Conservation (phyloP, 768 basidiomycete genomes). For the Clavaria fumosa region DNA sequence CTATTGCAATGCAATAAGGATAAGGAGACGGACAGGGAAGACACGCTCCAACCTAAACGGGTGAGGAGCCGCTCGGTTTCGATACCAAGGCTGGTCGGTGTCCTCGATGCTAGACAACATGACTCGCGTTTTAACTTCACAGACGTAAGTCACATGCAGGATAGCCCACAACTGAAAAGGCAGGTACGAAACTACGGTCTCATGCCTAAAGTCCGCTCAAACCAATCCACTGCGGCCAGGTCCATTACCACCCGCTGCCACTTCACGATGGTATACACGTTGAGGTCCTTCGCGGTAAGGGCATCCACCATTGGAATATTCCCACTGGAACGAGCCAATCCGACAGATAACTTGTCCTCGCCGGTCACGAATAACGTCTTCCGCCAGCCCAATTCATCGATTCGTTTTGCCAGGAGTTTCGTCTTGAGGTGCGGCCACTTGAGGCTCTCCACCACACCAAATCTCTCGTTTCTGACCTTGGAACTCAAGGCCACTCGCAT, state of each 20-base stretch:
- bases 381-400: constrained; percentile 49
- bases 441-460: constrained; percentile 63
- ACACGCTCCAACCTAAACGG: constrained; percentile 4
- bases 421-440: constrained; percentile 67
- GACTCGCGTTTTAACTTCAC: too few species aligned
- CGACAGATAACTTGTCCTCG: constrained; percentile 32
- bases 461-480: constrained; percentile 56
- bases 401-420: constrained; percentile 41
- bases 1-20: not conserved
- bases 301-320: constrained; percentile 63
- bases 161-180: too few species aligned
- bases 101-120: too few species aligned
- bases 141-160: too few species aligned
- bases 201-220: constrained; percentile 51
- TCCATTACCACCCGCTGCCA: constrained; percentile 78
- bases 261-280: constrained; percentile 71
- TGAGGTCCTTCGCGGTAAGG: constrained; percentile 46
- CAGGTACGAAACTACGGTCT: too few species aligned
- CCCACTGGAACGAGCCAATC: constrained; percentile 42
- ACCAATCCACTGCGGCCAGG: constrained; percentile 61
- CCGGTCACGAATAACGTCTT: constrained; percentile 72
- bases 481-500: constrained; percentile 80
- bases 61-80: constrained; percentile 1
- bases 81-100: constrained; percentile 6
- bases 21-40: constrained; percentile 1